Conservation (phyloP, 768 basidiomycete species). For the Mycena vulgaris region DNA sequence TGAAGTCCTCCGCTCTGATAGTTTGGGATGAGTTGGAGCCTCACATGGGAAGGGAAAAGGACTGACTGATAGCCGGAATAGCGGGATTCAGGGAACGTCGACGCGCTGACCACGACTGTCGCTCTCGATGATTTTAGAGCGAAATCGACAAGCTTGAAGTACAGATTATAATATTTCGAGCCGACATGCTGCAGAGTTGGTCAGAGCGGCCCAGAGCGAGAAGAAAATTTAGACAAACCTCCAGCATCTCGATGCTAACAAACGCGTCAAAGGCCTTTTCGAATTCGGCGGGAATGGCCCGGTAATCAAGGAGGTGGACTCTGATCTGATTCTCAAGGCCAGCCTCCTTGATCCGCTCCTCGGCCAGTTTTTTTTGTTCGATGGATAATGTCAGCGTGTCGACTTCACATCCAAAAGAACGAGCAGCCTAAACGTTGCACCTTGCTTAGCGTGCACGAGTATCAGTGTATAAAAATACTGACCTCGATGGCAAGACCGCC, state of each 20-base stretch:
- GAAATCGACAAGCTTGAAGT: constrained; percentile 84
- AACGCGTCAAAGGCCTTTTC: constrained; percentile 87
- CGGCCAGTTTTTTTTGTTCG: constrained; percentile 90
- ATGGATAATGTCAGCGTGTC: constrained; percentile 91
- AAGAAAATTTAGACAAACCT: constrained; percentile 56
- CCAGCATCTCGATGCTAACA: constrained; percentile 87
- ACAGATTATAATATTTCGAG: constrained; percentile 72
- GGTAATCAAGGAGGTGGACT: constrained; percentile 93
- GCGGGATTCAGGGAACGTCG: constrained; percentile 79
- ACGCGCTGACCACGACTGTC: constrained; percentile 77
- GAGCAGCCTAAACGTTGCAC: constrained; percentile 68
- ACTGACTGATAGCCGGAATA: constrained; percentile 81
- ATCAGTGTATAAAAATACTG: constrained; percentile 1
- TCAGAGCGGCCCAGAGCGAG: constrained; percentile 64
- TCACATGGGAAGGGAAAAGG: constrained; percentile 30
- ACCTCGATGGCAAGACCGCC: constrained; percentile 92
- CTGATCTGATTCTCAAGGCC: constrained; percentile 81
- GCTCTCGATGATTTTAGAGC: constrained; percentile 81
- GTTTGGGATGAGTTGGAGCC: constrained; percentile 13
- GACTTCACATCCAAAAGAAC: constrained; percentile 83
- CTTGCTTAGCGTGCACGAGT: not conserved
- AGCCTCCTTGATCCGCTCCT: constrained; percentile 83
- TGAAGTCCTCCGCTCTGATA: constrained; percentile 82
- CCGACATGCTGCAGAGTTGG: constrained; percentile 61
- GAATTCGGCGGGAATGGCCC: constrained; percentile 87